These are phyloP conservation scores for Phtheirospermum japonicum DNA, from an alignment of 257 asterid species.

Conservation along the genomic window DNA sequence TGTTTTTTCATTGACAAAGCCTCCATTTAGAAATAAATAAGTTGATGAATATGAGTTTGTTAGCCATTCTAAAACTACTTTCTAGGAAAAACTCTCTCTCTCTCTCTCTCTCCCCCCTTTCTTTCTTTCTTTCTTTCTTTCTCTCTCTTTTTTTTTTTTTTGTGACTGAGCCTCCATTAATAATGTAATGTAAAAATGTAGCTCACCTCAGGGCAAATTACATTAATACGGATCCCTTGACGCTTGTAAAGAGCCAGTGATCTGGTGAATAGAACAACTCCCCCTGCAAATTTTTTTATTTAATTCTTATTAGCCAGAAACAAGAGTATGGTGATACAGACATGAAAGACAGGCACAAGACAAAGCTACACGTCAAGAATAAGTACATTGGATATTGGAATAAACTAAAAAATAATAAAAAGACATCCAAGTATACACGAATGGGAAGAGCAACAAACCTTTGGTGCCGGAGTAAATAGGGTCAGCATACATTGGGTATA, in stretches of 20 bases:
- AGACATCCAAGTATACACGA: slow-evolving; percentile 1
- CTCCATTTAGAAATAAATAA: slow-evolving; percentile 10
- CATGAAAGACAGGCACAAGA: slow-evolving; percentile 12
- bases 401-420: background rate
- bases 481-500: slow-evolving; percentile 72
- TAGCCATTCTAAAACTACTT: background rate
- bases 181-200: slow-evolving; percentile 14
- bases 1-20: background rate
- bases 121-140: no score
- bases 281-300: slow-evolving; percentile 49
- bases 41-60: slow-evolving; percentile 2
- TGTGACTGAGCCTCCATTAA: no score
- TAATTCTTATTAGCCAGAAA: slow-evolving; percentile 25
- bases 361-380: slow-evolving; percentile 9
- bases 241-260: slow-evolving; percentile 77
- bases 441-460: slow-evolving; percentile 50
- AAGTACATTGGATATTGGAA: background rate
- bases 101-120: no score
- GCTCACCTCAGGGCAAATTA: slow-evolving; percentile 93
- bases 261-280: slow-evolving; percentile 83
- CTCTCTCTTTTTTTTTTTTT: no score
- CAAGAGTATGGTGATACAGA: slow-evolving; percentile 13
- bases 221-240: slow-evolving; percentile 88
- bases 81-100: background rate
- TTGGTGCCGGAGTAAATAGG: slow-evolving; percentile 89